Evolutionary conservation across 768 basidiomycete genomes (phyloP).

Genomic region (Pulveroboletus sp.): DNA sequence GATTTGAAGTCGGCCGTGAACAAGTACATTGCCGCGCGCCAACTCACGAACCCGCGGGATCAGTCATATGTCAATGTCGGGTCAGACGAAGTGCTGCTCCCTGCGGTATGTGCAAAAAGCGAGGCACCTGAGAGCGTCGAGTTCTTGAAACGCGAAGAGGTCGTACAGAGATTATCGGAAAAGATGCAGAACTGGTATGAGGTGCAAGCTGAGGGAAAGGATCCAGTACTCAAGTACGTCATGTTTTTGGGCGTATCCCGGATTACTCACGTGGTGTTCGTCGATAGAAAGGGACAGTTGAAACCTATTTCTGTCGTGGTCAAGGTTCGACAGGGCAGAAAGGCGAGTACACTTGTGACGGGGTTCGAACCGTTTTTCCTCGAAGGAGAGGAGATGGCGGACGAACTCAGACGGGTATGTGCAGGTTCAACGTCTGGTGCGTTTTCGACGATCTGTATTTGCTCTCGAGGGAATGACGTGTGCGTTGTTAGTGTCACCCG

Average conservation of each 20-base stretch:
- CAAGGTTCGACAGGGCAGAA: slow-evolving; percentile 76
- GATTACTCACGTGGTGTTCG: not conserved
- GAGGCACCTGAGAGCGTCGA: slow-evolving; percentile 34
- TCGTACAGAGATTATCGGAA: slow-evolving; percentile 47
- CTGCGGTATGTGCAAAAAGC: slow-evolving; percentile 36
- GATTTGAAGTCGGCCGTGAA: slow-evolving; percentile 59
- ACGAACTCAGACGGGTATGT: slow-evolving; percentile 72
- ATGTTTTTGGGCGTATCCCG: not conserved
- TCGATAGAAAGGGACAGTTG: slow-evolving; percentile 67
- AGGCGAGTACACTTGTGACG: slow-evolving; percentile 69
- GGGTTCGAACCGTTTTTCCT: slow-evolving; percentile 78
- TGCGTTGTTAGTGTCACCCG: slow-evolving; percentile 48
- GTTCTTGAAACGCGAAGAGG: slow-evolving; percentile 66
- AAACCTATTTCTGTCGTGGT: slow-evolving; percentile 64
- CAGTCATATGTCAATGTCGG: slow-evolving; percentile 66
- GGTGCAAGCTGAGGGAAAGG: slow-evolving; percentile 50
- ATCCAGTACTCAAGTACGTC: slow-evolving; percentile 57
- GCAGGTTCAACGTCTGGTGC: slow-evolving; percentile 76
- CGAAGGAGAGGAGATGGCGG: slow-evolving; percentile 67
- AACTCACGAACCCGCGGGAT: slow-evolving; percentile 62
- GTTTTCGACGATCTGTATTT: slow-evolving; percentile 15
- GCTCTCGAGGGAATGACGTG: not conserved
- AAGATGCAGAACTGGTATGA: slow-evolving; percentile 81
- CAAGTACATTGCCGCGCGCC: slow-evolving; percentile 55
- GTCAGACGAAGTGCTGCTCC: slow-evolving; percentile 40